A percentile compares a stretch with the other conserved stretches of the same genome.
Evolutionary conservation across 768 basidiomycete species (phyloP).

Genomic region (Pisolithus albus): DNA sequence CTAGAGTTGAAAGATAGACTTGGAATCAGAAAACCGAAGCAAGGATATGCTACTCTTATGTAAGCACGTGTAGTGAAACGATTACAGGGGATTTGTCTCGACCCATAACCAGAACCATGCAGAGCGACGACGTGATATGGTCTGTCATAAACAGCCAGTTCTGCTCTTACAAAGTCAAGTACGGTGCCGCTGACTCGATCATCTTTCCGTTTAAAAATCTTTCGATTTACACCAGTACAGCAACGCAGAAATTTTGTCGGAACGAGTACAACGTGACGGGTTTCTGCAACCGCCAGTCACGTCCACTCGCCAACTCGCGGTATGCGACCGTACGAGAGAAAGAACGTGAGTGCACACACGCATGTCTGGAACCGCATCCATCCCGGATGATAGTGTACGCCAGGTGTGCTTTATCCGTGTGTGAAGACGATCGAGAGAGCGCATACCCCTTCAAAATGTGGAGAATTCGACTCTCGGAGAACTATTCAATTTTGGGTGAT

Average conservation of each 20-base stretch:
- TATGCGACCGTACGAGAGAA: constrained; percentile 98
- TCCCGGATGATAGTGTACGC: too few relatives aligned
- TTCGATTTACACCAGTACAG: constrained; percentile 50
- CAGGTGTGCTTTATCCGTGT: not conserved
- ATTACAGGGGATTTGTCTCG: too few relatives aligned
- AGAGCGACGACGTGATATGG: constrained; percentile 99
- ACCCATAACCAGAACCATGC: constrained; percentile 40
- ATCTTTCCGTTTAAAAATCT: constrained; percentile 6
- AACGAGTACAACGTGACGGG: constrained; percentile 99
- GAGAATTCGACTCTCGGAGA: too few relatives aligned
- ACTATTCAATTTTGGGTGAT: constrained; percentile 46
- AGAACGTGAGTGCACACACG: constrained; percentile 51
- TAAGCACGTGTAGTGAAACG: too few relatives aligned
- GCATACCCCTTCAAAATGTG: too few relatives aligned
- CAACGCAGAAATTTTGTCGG: constrained; percentile 95
- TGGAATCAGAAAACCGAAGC: too few relatives aligned
- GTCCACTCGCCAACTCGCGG: constrained; percentile 94
- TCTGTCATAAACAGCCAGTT: constrained; percentile 90
- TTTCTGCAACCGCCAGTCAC: constrained; percentile 89
- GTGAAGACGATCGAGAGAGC: too few relatives aligned
- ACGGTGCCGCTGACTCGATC: constrained; percentile 25
- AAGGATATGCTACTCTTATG: too few relatives aligned
- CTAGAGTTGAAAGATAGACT: too few relatives aligned
- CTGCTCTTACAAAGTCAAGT: constrained; percentile 99
- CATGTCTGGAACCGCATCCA: too few relatives aligned